Evolutionary conservation across 169 alveolate species (phyloP).

Genomic region (Ophryocystis elektroscirrha): DNA sequence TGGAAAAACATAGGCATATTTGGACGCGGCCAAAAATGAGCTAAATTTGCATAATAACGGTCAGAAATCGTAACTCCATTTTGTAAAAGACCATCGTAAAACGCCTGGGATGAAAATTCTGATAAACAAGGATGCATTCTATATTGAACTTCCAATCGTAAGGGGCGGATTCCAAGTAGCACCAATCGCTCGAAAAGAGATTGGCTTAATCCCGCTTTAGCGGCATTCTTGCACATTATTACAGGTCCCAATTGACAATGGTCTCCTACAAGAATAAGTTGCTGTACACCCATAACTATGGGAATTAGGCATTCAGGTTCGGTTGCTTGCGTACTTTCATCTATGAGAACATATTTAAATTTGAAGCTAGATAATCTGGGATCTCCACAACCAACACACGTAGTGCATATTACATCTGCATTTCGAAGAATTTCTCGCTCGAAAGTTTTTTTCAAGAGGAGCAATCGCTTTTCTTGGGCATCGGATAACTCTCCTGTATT

Average conservation of each 20-base stretch:
- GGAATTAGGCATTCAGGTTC: conserved; percentile 78
- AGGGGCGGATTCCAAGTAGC: conserved; percentile 46
- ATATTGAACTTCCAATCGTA: conserved; percentile 68
- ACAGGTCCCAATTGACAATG: conserved; percentile 86
- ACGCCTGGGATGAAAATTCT: conserved; percentile 68
- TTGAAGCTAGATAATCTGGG: conserved; percentile 54
- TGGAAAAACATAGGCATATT: conserved; percentile 53
- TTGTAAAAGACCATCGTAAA: conserved; percentile 70
- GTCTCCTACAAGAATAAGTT: conserved; percentile 74
- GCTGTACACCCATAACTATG: conserved; percentile 57
- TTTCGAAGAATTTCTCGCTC: conserved; percentile 4
- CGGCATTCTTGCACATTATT: conserved; percentile 70
- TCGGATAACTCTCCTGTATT: conserved; percentile 48
- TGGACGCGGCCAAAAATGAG: conserved; percentile 53
- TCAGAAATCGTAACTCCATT: conserved; percentile 69
- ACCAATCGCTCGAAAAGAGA: conserved; percentile 66
- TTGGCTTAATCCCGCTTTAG: conserved; percentile 56
- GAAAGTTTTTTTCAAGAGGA: conserved; percentile 29
- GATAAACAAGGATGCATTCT: conserved; percentile 85
- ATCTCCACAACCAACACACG: conserved; percentile 72
- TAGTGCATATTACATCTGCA: conserved; percentile 40
- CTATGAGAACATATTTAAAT: conserved; percentile 66
- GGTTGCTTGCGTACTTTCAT: conserved; percentile 84
- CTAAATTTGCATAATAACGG: conserved; percentile 34
- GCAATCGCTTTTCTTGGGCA: conserved; percentile 50